phyloP scores from a whole-genome alignment of 2,329 filamentous ascomycete species.

The Emmonsiellopsis sp. region DNA sequence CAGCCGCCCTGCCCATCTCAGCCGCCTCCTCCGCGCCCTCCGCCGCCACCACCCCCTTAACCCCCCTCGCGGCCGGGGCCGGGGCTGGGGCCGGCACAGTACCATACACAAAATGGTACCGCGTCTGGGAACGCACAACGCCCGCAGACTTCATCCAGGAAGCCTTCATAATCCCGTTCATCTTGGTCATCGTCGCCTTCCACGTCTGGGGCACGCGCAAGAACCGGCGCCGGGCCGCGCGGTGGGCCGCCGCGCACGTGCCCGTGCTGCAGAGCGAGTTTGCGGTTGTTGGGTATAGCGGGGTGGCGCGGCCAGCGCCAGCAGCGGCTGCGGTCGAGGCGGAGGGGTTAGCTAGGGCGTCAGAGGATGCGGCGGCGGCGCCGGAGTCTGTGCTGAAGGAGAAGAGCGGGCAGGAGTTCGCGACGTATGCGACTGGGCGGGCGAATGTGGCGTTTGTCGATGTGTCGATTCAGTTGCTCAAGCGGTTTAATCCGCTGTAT shows the following conservation, averaged over 20 bases:
- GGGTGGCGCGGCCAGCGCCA: conserved; percentile 29
- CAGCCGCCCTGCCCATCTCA: neutral
- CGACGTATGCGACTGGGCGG: conserved; percentile 79
- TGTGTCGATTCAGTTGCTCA: conserved; percentile 68
- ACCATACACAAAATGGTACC: conserved; percentile 93
- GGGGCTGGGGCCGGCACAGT: conserved; percentile 28
- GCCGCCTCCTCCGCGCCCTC: conserved; percentile 10
- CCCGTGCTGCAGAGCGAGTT: conserved; percentile 70
- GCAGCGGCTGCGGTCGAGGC: conserved; percentile 39
- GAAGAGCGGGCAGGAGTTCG: conserved; percentile 77
- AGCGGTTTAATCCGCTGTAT: conserved; percentile 74
- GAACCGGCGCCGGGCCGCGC: conserved; percentile 70
- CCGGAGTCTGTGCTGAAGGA: conserved; percentile 61
- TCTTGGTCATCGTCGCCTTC: conserved; percentile 63
- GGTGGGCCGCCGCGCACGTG: conserved; percentile 69
- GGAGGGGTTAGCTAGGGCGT: conserved; percentile 30
- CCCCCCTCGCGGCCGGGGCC: conserved; percentile 32
- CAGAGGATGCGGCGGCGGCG: conserved; percentile 26
- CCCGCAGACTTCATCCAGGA: conserved; percentile 80
- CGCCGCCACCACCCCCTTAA: conserved; percentile 24
- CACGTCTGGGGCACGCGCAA: conserved; percentile 71
- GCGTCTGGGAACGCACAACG: conserved; percentile 82
- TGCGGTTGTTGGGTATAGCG: conserved; percentile 71
- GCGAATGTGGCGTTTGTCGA: conserved; percentile 91
- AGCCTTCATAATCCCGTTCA: conserved; percentile 66